Evolutionary conservation across 345 rosid genomes (phyloP).

Genomic region (Eucalyptus grandis): DNA sequence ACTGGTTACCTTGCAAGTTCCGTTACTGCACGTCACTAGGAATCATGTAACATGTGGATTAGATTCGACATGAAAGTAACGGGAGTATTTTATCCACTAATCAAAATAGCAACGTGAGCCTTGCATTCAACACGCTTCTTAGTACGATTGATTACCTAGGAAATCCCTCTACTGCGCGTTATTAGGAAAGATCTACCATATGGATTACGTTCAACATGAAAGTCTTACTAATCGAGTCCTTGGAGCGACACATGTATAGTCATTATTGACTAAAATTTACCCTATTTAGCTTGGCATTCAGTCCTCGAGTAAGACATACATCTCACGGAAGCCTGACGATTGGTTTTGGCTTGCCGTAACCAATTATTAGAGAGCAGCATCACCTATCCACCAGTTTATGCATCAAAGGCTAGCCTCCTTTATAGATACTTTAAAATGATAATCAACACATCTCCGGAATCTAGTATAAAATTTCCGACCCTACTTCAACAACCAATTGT

Average conservation of each 20-base stretch:
- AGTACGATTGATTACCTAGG: too few relatives aligned
- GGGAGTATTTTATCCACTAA: too few relatives aligned
- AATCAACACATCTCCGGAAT: not conserved
- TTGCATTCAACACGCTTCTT: too few relatives aligned
- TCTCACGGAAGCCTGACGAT: not conserved
- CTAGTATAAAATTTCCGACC: not conserved
- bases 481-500: not conserved
- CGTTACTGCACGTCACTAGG: not conserved
- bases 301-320: not conserved
- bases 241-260: not conserved
- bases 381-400: too few relatives aligned
- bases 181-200: too few relatives aligned
- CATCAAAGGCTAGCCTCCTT: too few relatives aligned
- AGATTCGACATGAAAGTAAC: too few relatives aligned
- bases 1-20: not conserved
- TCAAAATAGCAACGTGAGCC: too few relatives aligned
- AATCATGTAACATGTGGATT: not conserved
- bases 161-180: too few relatives aligned
- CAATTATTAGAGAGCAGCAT: not conserved
- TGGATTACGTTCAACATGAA: too few relatives aligned
- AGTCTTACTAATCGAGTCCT: not conserved
- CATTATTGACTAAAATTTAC: not conserved
- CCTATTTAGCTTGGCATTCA: not conserved
- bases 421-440: too few relatives aligned
- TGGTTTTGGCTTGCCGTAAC: not conserved